phyloP scores from a whole-genome alignment of 2,329 filamentous ascomycete species.

The Fusarium luffae region DNA sequence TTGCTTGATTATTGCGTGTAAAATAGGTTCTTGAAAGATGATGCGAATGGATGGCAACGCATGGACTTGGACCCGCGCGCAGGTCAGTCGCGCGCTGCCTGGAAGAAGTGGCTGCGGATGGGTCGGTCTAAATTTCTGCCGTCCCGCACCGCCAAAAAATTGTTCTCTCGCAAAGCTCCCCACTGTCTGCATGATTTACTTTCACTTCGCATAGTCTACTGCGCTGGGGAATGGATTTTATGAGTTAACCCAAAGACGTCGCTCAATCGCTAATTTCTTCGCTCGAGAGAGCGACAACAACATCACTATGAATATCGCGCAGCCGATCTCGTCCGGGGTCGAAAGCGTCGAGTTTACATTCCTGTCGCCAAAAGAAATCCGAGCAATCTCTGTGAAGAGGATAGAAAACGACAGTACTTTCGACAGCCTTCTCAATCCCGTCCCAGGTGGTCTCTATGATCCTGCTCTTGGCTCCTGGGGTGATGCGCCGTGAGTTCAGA shows the following conservation, averaged over 20 bases:
- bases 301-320: constrained; percentile 74
- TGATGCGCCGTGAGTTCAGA: constrained; percentile 74
- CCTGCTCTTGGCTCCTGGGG: constrained; percentile 90
- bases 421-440: constrained; percentile 88
- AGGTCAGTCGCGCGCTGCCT: constrained; percentile 26
- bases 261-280: constrained; percentile 38
- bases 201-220: constrained; percentile 29
- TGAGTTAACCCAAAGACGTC: constrained; percentile 39
- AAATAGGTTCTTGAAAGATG: constrained; percentile 17
- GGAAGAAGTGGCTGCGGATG: constrained; percentile 1
- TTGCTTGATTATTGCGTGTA: neutral
- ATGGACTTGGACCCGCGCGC: constrained; percentile 3
- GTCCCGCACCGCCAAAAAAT: constrained; percentile 59
- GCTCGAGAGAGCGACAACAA: constrained; percentile 31
- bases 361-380: constrained; percentile 84
- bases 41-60: constrained; percentile 23
- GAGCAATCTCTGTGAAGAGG: constrained; percentile 88
- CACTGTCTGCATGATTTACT: constrained; percentile 35
- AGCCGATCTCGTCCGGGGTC: constrained; percentile 85
- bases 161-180: constrained; percentile 43
- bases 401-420: constrained; percentile 96
- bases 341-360: constrained; percentile 91
- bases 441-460: constrained; percentile 92
- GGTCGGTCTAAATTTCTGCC: constrained; percentile 55
- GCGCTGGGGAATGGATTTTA: constrained; percentile 39